A percentile compares a stretch with the other conserved stretches of the same genome.
These are phyloP conservation scores for Trichoderma sp. DNA, from an alignment of 2,329 filamentous ascomycete genomes.

Conservation along the genomic window DNA sequence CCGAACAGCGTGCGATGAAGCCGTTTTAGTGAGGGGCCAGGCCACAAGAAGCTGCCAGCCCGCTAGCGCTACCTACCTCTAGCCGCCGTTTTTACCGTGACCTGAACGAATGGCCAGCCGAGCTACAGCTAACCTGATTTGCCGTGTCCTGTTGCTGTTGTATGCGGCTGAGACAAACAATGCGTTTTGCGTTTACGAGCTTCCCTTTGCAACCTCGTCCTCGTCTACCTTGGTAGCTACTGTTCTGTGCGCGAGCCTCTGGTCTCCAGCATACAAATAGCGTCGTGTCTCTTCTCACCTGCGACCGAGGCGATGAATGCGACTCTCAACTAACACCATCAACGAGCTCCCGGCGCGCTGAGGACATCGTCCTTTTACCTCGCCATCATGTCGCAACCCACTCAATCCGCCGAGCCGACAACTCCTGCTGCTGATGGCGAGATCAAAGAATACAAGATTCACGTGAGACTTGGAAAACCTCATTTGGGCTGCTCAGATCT, in stretches of 20 bases:
- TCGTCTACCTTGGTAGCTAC: background rate
- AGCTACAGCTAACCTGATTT: background rate
- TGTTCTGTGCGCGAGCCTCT: background rate
- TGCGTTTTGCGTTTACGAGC: background rate
- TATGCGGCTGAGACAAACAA: slow-evolving; percentile 6
- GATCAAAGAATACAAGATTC: slow-evolving; percentile 58
- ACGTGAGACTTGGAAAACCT: slow-evolving; percentile 45
- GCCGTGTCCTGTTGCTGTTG: background rate
- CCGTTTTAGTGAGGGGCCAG: background rate
- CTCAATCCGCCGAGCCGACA: slow-evolving; percentile 30
- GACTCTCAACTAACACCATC: background rate
- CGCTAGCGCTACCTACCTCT: background rate
- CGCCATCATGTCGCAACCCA: slow-evolving; percentile 26
- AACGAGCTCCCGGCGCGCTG: slow-evolving; percentile 2
- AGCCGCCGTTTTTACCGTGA: slow-evolving; percentile 9
- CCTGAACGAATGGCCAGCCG: background rate
- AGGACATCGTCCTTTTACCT: background rate
- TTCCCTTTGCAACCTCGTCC: background rate
- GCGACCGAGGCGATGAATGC: background rate
- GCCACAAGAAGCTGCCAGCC: background rate
- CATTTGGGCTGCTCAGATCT: slow-evolving; percentile 33
- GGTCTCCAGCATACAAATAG: background rate
- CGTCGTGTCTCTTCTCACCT: background rate
- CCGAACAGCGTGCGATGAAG: background rate
- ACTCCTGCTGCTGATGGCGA: slow-evolving; percentile 42